phyloP scores from a whole-genome alignment of 2,329 filamentous ascomycete genomes.

The Coniochaeta sp. region DNA sequence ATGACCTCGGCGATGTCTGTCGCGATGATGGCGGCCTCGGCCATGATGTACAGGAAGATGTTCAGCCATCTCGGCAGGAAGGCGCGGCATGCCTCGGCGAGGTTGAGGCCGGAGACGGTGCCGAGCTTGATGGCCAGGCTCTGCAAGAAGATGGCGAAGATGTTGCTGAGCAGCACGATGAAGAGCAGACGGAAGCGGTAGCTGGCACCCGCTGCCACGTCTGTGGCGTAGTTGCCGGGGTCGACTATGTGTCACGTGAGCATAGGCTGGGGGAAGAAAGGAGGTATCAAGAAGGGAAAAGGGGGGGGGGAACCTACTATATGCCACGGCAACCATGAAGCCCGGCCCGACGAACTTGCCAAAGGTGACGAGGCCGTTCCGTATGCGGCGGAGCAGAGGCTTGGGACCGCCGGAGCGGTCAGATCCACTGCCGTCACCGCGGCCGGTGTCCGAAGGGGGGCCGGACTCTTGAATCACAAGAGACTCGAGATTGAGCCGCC shows the following conservation, averaged over 20 bases:
- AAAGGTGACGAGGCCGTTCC: constrained; percentile 35
- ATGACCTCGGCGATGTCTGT: constrained; percentile 69
- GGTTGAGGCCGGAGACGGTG: constrained; percentile 59
- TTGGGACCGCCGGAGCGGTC: background rate
- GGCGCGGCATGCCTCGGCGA: constrained; percentile 58
- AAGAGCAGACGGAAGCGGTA: constrained; percentile 62
- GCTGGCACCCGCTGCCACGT: constrained; percentile 59
- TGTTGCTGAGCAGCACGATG: constrained; percentile 60
- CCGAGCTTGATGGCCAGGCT: constrained; percentile 62
- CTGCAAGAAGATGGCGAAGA: constrained; percentile 66
- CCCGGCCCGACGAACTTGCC: constrained; percentile 57
- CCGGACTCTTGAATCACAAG: background rate
- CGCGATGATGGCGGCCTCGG: constrained; percentile 62
- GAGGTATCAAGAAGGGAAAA: background rate
- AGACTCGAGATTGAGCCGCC: background rate
- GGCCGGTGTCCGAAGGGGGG: background rate
- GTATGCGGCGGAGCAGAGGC: constrained; percentile 7
- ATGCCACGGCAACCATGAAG: constrained; percentile 55
- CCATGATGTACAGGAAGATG: constrained; percentile 51
- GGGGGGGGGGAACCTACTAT: constrained; percentile 32
- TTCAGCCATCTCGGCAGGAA: constrained; percentile 62
- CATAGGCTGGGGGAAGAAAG: background rate
- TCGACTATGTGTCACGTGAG: constrained; percentile 31
- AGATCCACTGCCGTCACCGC: background rate
- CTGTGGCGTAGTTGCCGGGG: constrained; percentile 63